phyloP scores from a whole-genome alignment of 73 alveolate species.

The Halteria grandinella region DNA sequence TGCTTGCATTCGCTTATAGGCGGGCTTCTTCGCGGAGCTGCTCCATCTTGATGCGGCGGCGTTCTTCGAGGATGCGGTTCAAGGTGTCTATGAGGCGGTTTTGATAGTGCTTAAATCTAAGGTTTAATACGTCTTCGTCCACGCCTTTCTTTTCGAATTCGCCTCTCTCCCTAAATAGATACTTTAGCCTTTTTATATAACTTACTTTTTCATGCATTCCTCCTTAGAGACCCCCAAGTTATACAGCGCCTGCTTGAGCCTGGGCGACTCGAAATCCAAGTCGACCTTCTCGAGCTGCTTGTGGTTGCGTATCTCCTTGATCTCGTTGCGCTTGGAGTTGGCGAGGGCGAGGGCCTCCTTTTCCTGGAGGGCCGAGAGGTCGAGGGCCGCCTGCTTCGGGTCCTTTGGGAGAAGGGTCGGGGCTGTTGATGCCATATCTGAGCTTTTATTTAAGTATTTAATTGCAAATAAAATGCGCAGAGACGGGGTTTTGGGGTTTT shows the following conservation, averaged over 20 bases:
- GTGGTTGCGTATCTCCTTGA: slow-evolving; percentile 15
- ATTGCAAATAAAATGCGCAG: no score
- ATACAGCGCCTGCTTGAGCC: slow-evolving; percentile 29
- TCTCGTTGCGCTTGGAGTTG: no score
- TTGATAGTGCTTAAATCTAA: slow-evolving; percentile 60
- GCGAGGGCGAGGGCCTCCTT: neutral
- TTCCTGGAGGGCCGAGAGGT: neutral
- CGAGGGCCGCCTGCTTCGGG: neutral
- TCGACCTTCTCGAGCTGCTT: slow-evolving; percentile 22
- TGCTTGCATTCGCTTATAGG: no score
- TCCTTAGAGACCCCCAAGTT: slow-evolving; percentile 24
- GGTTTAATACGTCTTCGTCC: slow-evolving; percentile 54
- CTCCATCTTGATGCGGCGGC: slow-evolving; percentile 51
- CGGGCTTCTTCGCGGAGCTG: no score
- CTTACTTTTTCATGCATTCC: slow-evolving; percentile 48
- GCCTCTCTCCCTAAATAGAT: slow-evolving; percentile 17
- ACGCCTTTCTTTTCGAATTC: slow-evolving; percentile 25
- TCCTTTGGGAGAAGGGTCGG: neutral
- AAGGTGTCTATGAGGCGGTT: slow-evolving; percentile 53
- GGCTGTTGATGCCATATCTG: neutral
- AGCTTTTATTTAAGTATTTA: no score
- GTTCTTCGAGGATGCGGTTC: slow-evolving; percentile 63
- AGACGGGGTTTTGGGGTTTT: no score
- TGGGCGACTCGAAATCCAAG: slow-evolving; percentile 58
- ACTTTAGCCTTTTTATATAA: neutral